Evolutionary conservation across 2,329 filamentous ascomycete species (phyloP).

Genomic region (Phialemonium atrogriseum): DNA sequence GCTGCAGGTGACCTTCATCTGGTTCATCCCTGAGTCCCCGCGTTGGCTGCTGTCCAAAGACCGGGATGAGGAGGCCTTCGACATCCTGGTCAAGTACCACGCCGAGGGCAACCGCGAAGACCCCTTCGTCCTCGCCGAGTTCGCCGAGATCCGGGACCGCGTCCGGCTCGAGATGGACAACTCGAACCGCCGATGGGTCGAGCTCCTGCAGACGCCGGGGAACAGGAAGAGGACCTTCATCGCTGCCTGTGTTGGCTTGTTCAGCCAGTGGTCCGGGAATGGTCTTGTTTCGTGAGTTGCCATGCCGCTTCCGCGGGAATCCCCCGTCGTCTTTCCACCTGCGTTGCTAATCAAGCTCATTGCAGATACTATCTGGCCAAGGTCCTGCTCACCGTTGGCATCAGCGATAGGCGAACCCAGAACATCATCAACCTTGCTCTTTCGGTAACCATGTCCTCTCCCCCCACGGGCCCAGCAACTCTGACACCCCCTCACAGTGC

Average conservation of each 20-base stretch:
- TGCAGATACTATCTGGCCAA: slow-evolving; percentile 27
- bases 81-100: slow-evolving; percentile 26
- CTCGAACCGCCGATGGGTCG: slow-evolving; percentile 33
- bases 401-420: slow-evolving; percentile 22
- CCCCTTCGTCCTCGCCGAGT: slow-evolving; percentile 30
- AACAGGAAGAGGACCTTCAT: slow-evolving; percentile 48
- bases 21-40: slow-evolving; percentile 27
- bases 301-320: no score
- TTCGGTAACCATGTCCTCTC: background rate
- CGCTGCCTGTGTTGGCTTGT: slow-evolving; percentile 42
- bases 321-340: no score
- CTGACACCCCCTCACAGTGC: slow-evolving; percentile 6
- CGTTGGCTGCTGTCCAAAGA: slow-evolving; percentile 26
- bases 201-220: slow-evolving; percentile 38
- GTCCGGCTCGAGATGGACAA: slow-evolving; percentile 35
- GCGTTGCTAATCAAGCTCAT: no score
- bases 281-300: slow-evolving; percentile 37
- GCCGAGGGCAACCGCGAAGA: slow-evolving; percentile 26
- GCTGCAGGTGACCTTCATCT: slow-evolving; percentile 14
- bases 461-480: background rate
- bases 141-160: slow-evolving; percentile 33
- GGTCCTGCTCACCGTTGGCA: slow-evolving; percentile 25
- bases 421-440: slow-evolving; percentile 9
- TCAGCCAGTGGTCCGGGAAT: slow-evolving; percentile 51
- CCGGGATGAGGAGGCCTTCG: slow-evolving; percentile 22